Percentiles rank a stretch among this genome's conserved stretches.
These are phyloP conservation scores for Colletotrichum tabaci DNA, from an alignment of 2,329 filamentous ascomycete species.

Conservation along the genomic window DNA sequence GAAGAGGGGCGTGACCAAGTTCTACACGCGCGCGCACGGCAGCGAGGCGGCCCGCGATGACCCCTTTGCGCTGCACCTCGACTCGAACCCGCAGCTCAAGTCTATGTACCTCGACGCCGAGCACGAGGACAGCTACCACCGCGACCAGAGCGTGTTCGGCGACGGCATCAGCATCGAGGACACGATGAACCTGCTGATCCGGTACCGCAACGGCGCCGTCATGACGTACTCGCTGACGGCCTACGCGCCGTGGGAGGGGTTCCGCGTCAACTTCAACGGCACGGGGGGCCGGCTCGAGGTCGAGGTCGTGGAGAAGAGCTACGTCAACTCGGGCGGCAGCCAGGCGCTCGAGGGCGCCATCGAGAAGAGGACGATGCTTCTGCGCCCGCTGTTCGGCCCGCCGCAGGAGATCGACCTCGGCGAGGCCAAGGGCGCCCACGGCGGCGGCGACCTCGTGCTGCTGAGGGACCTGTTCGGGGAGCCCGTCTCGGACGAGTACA, in stretches of 20 bases:
- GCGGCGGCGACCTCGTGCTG: constrained; percentile 71
- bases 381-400: constrained; percentile 70
- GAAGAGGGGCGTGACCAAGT: constrained; percentile 60
- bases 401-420: constrained; percentile 68
- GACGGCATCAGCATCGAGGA: constrained; percentile 77
- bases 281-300: constrained; percentile 72
- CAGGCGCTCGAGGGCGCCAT: constrained; percentile 68
- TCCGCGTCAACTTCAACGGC: constrained; percentile 71
- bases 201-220: constrained; percentile 69
- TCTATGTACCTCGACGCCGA: constrained; percentile 74
- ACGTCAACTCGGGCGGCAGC: constrained; percentile 73
- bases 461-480: constrained; percentile 72
- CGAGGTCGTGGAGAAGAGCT: constrained; percentile 74
- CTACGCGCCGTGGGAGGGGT: constrained; percentile 75
- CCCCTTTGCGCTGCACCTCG: constrained; percentile 72
- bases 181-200: constrained; percentile 73
- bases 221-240: constrained; percentile 73
- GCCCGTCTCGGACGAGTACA: constrained; percentile 64
- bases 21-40: constrained; percentile 66
- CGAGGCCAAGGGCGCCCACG: constrained; percentile 69
- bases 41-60: constrained; percentile 66
- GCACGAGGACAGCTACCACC: constrained; percentile 73
- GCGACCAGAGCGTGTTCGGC: constrained; percentile 74
- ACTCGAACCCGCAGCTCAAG: constrained; percentile 67
- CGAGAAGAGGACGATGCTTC: constrained; percentile 62